These are phyloP conservation scores for Suillus weaverae DNA, from an alignment of 768 basidiomycete species.

Conservation along the genomic window DNA sequence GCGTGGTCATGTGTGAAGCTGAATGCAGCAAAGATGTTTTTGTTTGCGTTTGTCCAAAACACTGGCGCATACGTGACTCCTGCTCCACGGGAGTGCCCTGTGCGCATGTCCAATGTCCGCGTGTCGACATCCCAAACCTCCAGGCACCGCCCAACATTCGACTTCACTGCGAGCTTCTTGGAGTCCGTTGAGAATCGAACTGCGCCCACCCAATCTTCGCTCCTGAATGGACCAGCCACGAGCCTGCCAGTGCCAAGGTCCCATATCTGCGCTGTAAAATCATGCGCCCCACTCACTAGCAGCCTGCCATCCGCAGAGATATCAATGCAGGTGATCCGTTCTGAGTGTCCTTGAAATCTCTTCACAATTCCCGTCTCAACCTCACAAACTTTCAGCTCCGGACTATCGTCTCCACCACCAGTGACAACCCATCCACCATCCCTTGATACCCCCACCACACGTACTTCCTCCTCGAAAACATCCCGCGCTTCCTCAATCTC, in stretches of 20 bases:
- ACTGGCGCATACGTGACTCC: background rate
- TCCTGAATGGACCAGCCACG: background rate
- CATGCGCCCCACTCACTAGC: background rate
- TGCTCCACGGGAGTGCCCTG: background rate
- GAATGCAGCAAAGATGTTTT: background rate
- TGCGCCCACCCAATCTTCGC: background rate
- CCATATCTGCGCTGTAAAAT: background rate
- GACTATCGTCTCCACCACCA: background rate
- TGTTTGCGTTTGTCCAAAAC: background rate
- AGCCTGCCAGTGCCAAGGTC: background rate
- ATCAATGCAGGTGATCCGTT: background rate
- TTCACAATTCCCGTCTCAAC: background rate
- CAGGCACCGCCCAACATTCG: background rate
- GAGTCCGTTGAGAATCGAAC: background rate
- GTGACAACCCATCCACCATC: background rate
- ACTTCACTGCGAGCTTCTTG: background rate
- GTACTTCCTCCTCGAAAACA: background rate
- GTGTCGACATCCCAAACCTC: background rate
- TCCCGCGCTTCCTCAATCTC: no score
- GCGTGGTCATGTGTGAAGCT: background rate
- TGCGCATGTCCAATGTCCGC: background rate
- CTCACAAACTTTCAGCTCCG: background rate
- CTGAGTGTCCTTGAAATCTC: background rate
- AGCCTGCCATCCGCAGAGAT: background rate
- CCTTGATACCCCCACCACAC: background rate